Evolutionary conservation across 805 yeast species (phyloP), one percentile per base, ranked within the genome.

Genomic region (Torulaspora quercuum): DNA sequence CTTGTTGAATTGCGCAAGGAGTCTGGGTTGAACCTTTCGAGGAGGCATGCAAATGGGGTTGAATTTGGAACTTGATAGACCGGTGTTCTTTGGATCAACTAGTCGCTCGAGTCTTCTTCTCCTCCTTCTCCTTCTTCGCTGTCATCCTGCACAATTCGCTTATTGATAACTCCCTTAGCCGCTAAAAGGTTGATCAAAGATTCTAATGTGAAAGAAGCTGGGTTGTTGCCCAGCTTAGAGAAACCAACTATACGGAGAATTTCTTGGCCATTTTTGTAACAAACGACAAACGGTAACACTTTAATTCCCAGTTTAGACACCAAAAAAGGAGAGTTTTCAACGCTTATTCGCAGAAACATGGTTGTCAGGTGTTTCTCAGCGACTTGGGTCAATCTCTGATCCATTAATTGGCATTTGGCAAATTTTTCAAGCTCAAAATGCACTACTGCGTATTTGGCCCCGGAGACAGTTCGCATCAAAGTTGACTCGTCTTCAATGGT

Each of bases 271-370:
- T 72, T 64, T 8, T 62, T 64, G 52, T 80, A 86, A 6, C 77
- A 65, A 2, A 82, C 59, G 2, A 85, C 78, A 46, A 78, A 80
- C 0, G 95, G 95, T 4, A 86, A 65, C 7, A 81, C 78, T 53
- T 80, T 75, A 33, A 87, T 69, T 3, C 67, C 64, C 25, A 87
- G 67, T 52, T 76, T 78, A 2, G 76, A 62, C 4, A 78, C 86
- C 29, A 87, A 63, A 52, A 86, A 86, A 3, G 94, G 88, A 1
- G 89, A 82, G 24, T 72, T 63, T 22, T 67, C 72, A 0, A 84
- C 95, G 37, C 71, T 66, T 3, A 82, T 70, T 29, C 72, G 67
- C 13, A 72, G 57, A 41, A 82, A 75, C 39, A 66, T 68, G 1
- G 83, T 66, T 2, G 65, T 63, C 30, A 80, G 52, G 59, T 85